These are phyloP conservation scores for Penicillium nucicola DNA, from an alignment of 495 filamentous ascomycete genomes.

Conservation along the genomic window DNA sequence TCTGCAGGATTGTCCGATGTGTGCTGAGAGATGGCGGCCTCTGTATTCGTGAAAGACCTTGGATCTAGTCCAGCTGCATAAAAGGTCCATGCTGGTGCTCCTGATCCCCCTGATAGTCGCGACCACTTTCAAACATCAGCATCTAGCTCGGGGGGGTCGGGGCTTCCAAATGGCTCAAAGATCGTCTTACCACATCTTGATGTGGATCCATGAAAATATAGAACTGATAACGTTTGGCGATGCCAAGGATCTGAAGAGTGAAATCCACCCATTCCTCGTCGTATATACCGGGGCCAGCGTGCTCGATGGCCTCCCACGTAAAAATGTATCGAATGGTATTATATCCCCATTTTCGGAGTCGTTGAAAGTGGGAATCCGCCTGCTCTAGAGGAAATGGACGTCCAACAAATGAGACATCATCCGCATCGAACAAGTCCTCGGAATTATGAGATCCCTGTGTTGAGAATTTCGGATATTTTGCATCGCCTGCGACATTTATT, in stretches of 20 bases:
- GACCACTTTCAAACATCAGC: constrained; percentile 66
- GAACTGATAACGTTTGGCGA: constrained; percentile 87
- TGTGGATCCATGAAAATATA: constrained; percentile 98
- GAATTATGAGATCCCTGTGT: constrained; percentile 72
- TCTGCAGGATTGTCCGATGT: constrained; percentile 78
- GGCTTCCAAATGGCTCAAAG: not conserved
- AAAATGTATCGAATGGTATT: constrained; percentile 96
- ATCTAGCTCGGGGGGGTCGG: not conserved
- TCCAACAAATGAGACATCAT: constrained; percentile 84
- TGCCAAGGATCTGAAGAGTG: constrained; percentile 77
- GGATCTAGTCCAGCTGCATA: constrained; percentile 93
- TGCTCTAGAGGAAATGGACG: constrained; percentile 81
- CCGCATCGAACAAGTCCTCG: constrained; percentile 86
- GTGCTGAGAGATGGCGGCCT: constrained; percentile 93
- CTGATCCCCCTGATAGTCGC: constrained; percentile 86
- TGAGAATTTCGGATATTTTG: constrained; percentile 61
- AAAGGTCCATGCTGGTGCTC: constrained; percentile 95
- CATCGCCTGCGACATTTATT: constrained; percentile 69
- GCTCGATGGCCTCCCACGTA: constrained; percentile 97
- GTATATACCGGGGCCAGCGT: constrained; percentile 87
- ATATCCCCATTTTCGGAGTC: constrained; percentile 84
- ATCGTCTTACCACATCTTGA: constrained; percentile 76
- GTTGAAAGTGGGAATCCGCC: constrained; percentile 79
- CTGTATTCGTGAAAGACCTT: constrained; percentile 74
- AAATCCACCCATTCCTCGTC: constrained; percentile 92